Evolutionary conservation across 441 rosid genomes (phyloP).

Genomic region (Breynia disticha): DNA sequence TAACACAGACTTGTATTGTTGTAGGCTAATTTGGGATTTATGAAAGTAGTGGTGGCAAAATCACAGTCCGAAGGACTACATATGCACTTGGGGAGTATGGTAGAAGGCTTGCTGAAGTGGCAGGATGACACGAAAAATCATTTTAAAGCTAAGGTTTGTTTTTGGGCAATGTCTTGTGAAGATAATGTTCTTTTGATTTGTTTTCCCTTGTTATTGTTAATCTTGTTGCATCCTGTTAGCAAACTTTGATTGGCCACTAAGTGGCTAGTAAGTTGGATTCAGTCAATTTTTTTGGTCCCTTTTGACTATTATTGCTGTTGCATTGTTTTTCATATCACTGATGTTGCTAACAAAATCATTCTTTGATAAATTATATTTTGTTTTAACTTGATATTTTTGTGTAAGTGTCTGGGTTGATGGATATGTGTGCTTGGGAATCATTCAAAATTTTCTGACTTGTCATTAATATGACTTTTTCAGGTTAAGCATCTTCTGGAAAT

Average conservation of each 20-base stretch:
- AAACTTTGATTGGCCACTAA: not conserved
- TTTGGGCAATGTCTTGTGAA: not conserved
- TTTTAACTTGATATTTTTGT: too few relatives aligned
- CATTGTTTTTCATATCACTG: too few relatives aligned
- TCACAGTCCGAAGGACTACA: conserved; percentile 76
- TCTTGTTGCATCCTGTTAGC: not conserved
- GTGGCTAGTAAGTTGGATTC: not conserved
- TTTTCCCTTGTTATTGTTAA: too few relatives aligned
- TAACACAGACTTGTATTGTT: conserved; percentile 1
- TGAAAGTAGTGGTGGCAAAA: conserved; percentile 89
- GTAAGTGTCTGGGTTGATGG: not conserved
- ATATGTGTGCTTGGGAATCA: not conserved
- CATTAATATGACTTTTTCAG: conserved; percentile 23
- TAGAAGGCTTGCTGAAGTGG: conserved; percentile 86
- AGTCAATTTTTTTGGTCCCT: too few relatives aligned
- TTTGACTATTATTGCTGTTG: not conserved
- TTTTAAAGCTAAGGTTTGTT: conserved; percentile 79
- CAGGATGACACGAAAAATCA: conserved; percentile 73
- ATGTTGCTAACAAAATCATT: not conserved
- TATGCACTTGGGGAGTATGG: conserved; percentile 57
- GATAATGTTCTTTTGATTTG: too few relatives aligned
- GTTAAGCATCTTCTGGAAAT: conserved; percentile 88
- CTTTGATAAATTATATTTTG: not conserved
- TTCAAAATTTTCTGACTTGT: not conserved
- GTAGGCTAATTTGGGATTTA: conserved; percentile 90